Evolutionary conservation across 2,329 filamentous ascomycete genomes (phyloP).

Genomic region (Penicillium concentricum): DNA sequence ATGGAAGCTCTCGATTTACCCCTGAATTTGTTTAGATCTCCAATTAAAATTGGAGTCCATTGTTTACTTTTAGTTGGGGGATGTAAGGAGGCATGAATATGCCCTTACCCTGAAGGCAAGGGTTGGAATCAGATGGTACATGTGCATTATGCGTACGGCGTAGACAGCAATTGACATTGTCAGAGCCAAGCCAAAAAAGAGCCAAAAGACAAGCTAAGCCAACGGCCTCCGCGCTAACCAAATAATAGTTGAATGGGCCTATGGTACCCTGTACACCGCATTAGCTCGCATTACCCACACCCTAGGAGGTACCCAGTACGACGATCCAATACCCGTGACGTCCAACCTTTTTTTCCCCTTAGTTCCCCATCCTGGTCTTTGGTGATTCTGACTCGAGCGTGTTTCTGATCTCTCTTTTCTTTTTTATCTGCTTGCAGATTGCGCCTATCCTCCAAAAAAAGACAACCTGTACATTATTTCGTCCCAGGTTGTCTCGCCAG

Average conservation of each 20-base stretch:
- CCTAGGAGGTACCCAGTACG: conserved; percentile 11
- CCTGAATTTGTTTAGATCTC: neutral
- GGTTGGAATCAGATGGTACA: neutral
- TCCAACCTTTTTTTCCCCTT: conserved; percentile 18
- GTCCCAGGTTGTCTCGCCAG: conserved; percentile 28
- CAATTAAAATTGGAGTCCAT: neutral
- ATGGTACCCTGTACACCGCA: conserved; percentile 17
- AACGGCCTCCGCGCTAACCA: neutral
- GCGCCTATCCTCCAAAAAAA: neutral
- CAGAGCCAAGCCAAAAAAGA: neutral
- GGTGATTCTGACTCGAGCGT: conserved; percentile 6
- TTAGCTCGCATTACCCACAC: conserved; percentile 1
- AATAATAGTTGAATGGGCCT: conserved; percentile 2
- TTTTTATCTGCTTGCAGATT: conserved; percentile 12
- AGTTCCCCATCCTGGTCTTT: conserved; percentile 1
- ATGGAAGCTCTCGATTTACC: neutral
- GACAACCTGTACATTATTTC: conserved; percentile 15
- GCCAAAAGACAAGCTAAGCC: neutral
- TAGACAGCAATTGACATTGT: neutral
- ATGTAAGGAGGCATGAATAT: neutral
- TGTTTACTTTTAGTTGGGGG: neutral
- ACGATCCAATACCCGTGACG: conserved; percentile 16
- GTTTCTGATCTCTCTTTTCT: conserved; percentile 1
- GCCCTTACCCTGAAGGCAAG: neutral
- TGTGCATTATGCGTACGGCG: neutral